Conservation (phyloP, 768 basidiomycete genomes). For the Candolleomyces aberdarensis region DNA sequence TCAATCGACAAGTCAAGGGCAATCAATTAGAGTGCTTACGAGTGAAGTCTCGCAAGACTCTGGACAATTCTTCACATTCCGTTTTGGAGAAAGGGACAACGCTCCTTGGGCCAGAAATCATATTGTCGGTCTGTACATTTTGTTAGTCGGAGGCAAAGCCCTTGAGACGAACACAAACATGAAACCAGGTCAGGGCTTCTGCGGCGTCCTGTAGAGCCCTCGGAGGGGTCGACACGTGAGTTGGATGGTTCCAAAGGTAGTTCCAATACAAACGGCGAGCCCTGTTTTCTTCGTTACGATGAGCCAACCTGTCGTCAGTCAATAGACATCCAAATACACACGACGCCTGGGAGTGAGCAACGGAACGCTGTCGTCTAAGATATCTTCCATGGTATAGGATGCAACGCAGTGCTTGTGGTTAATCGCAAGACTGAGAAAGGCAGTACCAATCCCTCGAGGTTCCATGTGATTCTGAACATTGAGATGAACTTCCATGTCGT, state of each 20-base stretch:
- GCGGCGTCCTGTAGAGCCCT: constrained; percentile 42
- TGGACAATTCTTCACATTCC: constrained; percentile 50
- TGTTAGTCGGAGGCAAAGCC: background rate
- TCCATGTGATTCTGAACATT: constrained; percentile 22
- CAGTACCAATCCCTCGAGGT: constrained; percentile 14
- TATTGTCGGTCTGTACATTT: constrained; percentile 39
- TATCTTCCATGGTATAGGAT: constrained; percentile 34
- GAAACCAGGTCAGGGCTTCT: constrained; percentile 51
- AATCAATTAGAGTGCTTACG: constrained; percentile 13
- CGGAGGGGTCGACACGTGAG: constrained; percentile 39
- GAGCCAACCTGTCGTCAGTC: background rate
- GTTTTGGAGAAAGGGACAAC: constrained; percentile 50
- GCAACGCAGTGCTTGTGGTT: constrained; percentile 49
- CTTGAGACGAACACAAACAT: constrained; percentile 24
- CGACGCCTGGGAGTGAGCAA: constrained; percentile 24
- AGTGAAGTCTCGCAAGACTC: constrained; percentile 34
- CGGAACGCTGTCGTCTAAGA: constrained; percentile 23
- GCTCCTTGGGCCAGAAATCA: constrained; percentile 41
- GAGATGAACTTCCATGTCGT: constrained; percentile 44
- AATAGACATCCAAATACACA: constrained; percentile 12
- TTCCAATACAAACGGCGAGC: constrained; percentile 51
- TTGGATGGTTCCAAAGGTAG: constrained; percentile 46
- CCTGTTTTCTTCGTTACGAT: constrained; percentile 33
- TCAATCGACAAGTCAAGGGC: background rate
- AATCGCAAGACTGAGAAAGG: constrained; percentile 33